Base-by-base conservation (phyloP, 106 monocot genomes). In the Narthecium ossifragum region DNA sequence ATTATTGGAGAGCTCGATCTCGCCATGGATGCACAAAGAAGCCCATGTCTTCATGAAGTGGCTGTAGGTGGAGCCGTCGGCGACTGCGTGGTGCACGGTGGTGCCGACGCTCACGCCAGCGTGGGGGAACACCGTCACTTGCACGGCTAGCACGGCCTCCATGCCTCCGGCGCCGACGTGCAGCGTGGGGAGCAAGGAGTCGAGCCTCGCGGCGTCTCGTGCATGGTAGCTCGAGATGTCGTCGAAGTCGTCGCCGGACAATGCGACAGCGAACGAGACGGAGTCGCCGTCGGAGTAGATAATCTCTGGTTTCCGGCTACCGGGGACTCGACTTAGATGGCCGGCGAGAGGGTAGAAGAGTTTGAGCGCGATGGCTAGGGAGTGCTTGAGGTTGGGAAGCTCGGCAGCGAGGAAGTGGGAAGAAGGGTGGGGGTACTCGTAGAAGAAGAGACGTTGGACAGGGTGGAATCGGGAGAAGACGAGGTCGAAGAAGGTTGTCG, bases 31-130 rank as follows among this genome's bases (percentile, higher is more conserved):
- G 17, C 55, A 72, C 22, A 62, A 55, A 12, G 49, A 25, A 8
- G 60, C 72, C 78, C 78, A 78, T 4, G 73, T 9, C 22, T 55
- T 70, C 46, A 78, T 5, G 68, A 78, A 78, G 15, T 71, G 56
- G 11, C 28, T 62, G 14, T 73, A 73, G 57, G 61, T 65, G 4
- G 34, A 17, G 25, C 67, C 73, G 46, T 78, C 78, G 59, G 73
- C 68, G n/a, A 39, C 67, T 3, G 51, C 59, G 37, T 78, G 78
- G 51, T 78, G 68, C n/a, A 68, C 50, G 15, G 40, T 11, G 29
- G 69, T 37, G 25, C 67, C 78, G 52, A 78, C 6, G 11, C 27
- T 52, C 37, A 72, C 8, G 30, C 72, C 78, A 4, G 45, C 38
- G n/a, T 26, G 6, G 0, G 61, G 60, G 39, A 78, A 72, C 26